Conservation (phyloP, 768 basidiomycete genomes). For the Zangia roseola region DNA sequence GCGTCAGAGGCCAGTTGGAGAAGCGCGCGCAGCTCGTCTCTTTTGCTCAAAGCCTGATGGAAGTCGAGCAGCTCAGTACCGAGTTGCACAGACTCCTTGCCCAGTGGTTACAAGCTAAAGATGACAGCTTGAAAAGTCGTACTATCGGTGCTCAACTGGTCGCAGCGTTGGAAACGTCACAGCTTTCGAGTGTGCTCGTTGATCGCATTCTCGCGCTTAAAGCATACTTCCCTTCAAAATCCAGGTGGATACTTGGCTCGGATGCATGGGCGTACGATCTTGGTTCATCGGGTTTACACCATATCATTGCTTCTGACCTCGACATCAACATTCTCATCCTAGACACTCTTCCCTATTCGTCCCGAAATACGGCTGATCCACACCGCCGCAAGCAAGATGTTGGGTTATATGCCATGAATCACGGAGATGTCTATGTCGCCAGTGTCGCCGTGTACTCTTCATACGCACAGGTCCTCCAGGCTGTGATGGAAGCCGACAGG, state of each 20-base stretch:
- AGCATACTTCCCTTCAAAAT: conserved; percentile 62
- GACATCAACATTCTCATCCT: conserved; percentile 95
- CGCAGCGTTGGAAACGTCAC: conserved; percentile 43
- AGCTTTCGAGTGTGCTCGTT: conserved; percentile 42
- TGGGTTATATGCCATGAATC: conserved; percentile 97
- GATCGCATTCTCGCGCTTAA: conserved; percentile 58
- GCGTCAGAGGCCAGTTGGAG: conserved; percentile 80
- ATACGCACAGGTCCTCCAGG: conserved; percentile 90
- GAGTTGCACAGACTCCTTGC: conserved; percentile 72
- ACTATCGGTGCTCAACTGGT: conserved; percentile 58
- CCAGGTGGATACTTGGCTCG: conserved; percentile 97
- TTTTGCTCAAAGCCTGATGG: conserved; percentile 65
- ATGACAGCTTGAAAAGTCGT: conserved; percentile 64
- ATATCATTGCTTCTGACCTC: conserved; percentile 85
- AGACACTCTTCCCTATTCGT: conserved; percentile 87
- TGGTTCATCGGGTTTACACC: conserved; percentile 93
- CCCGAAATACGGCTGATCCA: conserved; percentile 66
- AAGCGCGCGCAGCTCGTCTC: conserved; percentile 65
- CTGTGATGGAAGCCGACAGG: conserved; percentile 85
- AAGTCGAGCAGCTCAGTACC: conserved; percentile 42
- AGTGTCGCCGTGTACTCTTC: conserved; percentile 95
- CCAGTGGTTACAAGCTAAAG: conserved; percentile 77
- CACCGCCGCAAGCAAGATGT: conserved; percentile 91
- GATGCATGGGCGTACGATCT: conserved; percentile 99
- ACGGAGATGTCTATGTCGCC: conserved; percentile 95